Conservation (phyloP, 2,329 filamentous ascomycete species). For the Colletotrichum phormii region DNA sequence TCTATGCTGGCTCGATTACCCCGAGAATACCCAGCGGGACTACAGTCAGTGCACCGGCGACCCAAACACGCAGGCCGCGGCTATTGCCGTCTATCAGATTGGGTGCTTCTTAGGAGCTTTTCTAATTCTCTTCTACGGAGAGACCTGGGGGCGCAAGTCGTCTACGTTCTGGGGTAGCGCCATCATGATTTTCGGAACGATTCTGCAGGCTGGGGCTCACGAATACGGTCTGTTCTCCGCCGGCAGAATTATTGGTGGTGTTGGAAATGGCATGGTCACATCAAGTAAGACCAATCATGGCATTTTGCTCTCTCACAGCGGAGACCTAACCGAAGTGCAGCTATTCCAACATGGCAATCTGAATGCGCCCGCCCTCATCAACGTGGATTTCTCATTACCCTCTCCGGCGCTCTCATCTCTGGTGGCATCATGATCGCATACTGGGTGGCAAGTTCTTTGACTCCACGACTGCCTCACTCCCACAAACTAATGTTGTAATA, state of each 20-base stretch:
- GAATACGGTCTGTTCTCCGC: constrained; percentile 42
- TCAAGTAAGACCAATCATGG: constrained; percentile 35
- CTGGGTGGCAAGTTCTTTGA: constrained; percentile 39
- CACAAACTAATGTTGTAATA: not conserved
- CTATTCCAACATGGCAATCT: constrained; percentile 45
- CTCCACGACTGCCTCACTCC: not conserved
- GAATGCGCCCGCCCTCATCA: constrained; percentile 44
- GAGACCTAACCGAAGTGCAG: not conserved
- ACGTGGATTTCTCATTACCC: constrained; percentile 43
- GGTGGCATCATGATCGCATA: constrained; percentile 47
- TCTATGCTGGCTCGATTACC: constrained; percentile 41
- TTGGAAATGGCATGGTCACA: constrained; percentile 45
- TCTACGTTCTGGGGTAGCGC: constrained; percentile 47
- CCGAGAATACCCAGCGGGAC: constrained; percentile 35
- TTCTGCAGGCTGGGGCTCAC: constrained; percentile 42
- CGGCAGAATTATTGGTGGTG: constrained; percentile 42
- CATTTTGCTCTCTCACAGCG: no score
- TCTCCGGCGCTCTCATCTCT: constrained; percentile 44
- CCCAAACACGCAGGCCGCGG: constrained; percentile 45
- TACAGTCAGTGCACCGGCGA: constrained; percentile 41
- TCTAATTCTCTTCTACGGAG: constrained; percentile 44
- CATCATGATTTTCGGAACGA: constrained; percentile 45
- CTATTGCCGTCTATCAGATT: constrained; percentile 44
- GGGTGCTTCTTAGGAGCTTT: constrained; percentile 45
- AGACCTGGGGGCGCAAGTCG: constrained; percentile 45